Conservation (phyloP, 2,329 filamentous ascomycete genomes). For the Metarhizium sp. region DNA sequence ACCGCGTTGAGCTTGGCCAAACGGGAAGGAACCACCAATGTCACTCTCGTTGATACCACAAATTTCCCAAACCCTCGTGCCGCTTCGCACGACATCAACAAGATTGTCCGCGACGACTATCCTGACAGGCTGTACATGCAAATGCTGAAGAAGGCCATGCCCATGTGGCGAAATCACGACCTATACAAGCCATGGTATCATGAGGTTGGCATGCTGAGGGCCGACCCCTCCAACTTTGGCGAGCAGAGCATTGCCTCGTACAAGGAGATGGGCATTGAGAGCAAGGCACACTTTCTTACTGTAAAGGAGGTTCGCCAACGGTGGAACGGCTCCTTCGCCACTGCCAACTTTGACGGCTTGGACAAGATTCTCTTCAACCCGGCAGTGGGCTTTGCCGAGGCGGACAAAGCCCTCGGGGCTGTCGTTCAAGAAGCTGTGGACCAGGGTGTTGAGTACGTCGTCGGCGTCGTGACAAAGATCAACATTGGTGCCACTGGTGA, state of each 20-base stretch:
- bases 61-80: constrained; percentile 27
- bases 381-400: constrained; percentile 49
- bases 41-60: constrained; percentile 28
- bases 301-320: constrained; percentile 43
- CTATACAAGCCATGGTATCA: constrained; percentile 47
- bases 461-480: constrained; percentile 37
- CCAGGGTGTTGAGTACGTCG: constrained; percentile 45
- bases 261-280: constrained; percentile 26
- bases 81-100: constrained; percentile 38
- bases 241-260: constrained; percentile 31
- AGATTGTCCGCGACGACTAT: constrained; percentile 34
- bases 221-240: constrained; percentile 32
- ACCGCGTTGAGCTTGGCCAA: constrained; percentile 27
- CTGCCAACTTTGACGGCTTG: constrained; percentile 45
- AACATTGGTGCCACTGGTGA: constrained; percentile 34
- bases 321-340: constrained; percentile 47
- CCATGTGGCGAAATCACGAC: constrained; percentile 30
- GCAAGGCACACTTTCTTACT: constrained; percentile 29
- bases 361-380: constrained; percentile 48
- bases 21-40: constrained; percentile 15
- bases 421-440: constrained; percentile 43
- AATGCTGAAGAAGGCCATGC: constrained; percentile 30
- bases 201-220: constrained; percentile 44
- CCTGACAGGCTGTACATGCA: constrained; percentile 29
- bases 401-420: constrained; percentile 44